Evolutionary conservation across 1,139 yeast genomes (phyloP).

Genomic region (Zygoascus meyerae): DNA sequence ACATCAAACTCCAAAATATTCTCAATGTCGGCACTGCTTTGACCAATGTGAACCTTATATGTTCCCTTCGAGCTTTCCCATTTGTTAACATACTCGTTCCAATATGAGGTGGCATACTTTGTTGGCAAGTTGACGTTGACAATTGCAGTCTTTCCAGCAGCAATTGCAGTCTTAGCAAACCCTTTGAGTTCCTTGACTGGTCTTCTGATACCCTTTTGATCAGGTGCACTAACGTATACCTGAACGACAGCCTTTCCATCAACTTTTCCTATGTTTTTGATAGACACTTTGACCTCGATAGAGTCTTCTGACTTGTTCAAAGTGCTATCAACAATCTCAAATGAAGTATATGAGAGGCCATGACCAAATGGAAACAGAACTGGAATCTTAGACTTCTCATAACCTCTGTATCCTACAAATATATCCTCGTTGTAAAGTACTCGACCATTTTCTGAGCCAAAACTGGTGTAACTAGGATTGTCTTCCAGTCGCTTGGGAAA

Average conservation of each 20-base stretch:
- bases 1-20: not conserved
- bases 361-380: conserved; percentile 58
- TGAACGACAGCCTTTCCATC: conserved; percentile 47
- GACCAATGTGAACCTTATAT: conserved; percentile 37
- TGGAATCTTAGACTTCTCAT: conserved; percentile 43
- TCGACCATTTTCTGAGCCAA: conserved; percentile 44
- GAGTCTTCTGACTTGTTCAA: conserved; percentile 26
- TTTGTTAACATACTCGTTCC: conserved; percentile 43
- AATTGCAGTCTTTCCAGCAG: conserved; percentile 39
- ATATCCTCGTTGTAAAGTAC: conserved; percentile 53
- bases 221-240: conserved; percentile 38
- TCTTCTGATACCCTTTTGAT: conserved; percentile 40
- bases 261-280: conserved; percentile 40
- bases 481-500: conserved; percentile 47
- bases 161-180: conserved; percentile 44
- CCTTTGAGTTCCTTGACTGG: conserved; percentile 56
- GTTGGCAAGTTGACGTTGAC: conserved; percentile 38
- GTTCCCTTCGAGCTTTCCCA: conserved; percentile 50
- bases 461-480: conserved; percentile 46
- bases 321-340: conserved; percentile 31
- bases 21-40: conserved; percentile 1
- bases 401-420: conserved; percentile 55
- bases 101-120: conserved; percentile 51
- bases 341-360: conserved; percentile 54
- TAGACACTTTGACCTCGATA: conserved; percentile 37